Conservation (phyloP, 441 rosid species). For the Macaranga tanarius region DNA sequence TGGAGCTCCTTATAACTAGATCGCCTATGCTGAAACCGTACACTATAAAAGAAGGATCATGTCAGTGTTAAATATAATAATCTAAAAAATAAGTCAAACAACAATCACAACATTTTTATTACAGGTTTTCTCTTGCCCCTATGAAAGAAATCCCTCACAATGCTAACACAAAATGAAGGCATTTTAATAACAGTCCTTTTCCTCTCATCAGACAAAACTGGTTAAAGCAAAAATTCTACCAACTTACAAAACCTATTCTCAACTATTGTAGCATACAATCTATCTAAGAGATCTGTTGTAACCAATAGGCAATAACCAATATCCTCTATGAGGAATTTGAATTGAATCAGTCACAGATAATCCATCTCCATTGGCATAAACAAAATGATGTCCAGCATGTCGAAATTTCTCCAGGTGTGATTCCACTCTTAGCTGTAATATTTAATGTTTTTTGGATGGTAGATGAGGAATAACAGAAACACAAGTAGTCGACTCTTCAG, state of each 20-base stretch:
- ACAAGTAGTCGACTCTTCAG: neutral
- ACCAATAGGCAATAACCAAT: neutral
- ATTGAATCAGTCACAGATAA: neutral
- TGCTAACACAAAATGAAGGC: neutral
- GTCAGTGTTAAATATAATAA: slow-evolving; percentile 8
- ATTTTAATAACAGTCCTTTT: neutral
- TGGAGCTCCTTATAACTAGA: slow-evolving; percentile 97
- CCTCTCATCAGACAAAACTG: neutral
- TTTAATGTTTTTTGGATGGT: neutral
- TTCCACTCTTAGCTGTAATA: neutral
- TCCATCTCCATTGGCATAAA: neutral
- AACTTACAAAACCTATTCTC: neutral
- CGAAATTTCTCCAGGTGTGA: neutral
- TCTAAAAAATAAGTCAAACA: neutral
- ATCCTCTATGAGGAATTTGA: neutral
- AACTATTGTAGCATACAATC: neutral
- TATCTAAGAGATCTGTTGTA: neutral
- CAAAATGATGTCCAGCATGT: neutral
- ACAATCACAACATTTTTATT: neutral
- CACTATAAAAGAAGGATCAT: slow-evolving; percentile 29
- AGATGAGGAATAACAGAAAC: neutral
- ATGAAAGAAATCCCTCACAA: neutral
- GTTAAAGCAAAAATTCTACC: neutral
- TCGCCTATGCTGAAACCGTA: slow-evolving; percentile 73
- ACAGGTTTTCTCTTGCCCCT: neutral